Evolutionary conservation across 768 basidiomycete genomes (phyloP), one percentile per base, ranked within the genome.

Genomic region (Pleurotus tuoliensis): DNA sequence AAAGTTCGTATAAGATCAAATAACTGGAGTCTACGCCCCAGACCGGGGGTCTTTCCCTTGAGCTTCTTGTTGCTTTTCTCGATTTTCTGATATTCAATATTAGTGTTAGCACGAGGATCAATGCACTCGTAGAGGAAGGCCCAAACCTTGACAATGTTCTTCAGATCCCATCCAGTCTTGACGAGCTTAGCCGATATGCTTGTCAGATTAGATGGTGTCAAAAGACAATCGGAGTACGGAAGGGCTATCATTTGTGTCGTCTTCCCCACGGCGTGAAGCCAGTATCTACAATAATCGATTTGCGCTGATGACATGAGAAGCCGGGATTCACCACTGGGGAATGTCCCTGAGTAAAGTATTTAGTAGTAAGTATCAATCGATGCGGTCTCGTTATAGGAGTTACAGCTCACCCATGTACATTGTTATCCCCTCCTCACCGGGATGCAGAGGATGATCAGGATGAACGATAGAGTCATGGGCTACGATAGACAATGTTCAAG

Each of bases 221-320:
- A 72, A 43, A 94, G 81, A 61, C 85, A 91, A 57, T 91, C 84
- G 3, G 86, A 87, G 62, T 88, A 86, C 1, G 92, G 92, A 22
- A 94, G 71, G 15, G 90, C 85, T 41, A 93, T 80, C 44, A 78
- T 75, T 15, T 76, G 67, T 56, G 80, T 74, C 0, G 89, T 90
- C 61, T 92, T 74, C 56, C 78, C 72, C 79, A 87, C 85, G 1
- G 85, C 82, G 64, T 90, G 82, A 51, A 94, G 77, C 87, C 88
- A 94, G 68, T 93, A 92, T 51, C 90, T 78, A 16, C 89, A 69
- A 69, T 92, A 94, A 67, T 94, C 91, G 60, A 93, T 80, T 71
- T 94, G 92, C 5, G 83, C 84, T 13, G 87, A 90, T 22, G 92
- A 88, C 66, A 90, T 91, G 49, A 93, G 72, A 24, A 94, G 77